Base-by-base conservation (phyloP, 2,329 filamentous ascomycete species). In the Domatiomyces globalis region DNA sequence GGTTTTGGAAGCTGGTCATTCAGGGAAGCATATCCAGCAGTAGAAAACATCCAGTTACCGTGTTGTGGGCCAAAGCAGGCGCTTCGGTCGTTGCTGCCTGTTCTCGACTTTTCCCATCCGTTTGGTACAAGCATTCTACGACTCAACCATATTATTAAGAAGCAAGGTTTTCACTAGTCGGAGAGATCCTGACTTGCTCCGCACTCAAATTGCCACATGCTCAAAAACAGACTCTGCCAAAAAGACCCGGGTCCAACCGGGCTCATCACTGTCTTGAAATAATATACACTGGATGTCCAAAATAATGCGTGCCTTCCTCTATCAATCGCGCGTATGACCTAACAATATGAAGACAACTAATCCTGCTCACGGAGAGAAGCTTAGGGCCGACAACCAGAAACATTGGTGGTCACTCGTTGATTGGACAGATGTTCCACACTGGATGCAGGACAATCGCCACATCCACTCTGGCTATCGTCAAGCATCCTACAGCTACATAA, bases 391-490 rank as follows among this genome's bases (percentile, higher is more conserved):
- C 33, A 39, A 39, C 33, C 33, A 39, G 10, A 39, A 2, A 39
- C 10, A 39, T 27, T 61, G 59, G 59, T 51, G 56, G 39, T 36
- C 50, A 12, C 51, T 61, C 9, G 45, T 61, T 25, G 67, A 74
- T 52, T 78, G 68, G 74, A 68, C 72, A 58, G 77, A 72, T 63
- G 68, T 73, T 18, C 74, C 72, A 5, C 66, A 68, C 48, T 78
- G 75, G 75, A 71, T 73, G 59, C 73, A 71, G 62, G 83, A 86
- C 66, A 87, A 86, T 60, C 79, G 81, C 55, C 83, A 79, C 69
- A 85, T 87, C 52, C 72, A 71, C 51, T 75, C 75, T 22, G 79
- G 80, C 55, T 87, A 86, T 66, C 76, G 83, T 44, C 77, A 78
- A 1, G 72, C 73, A 19, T 81, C 80, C 1, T 74, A 74, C 51